phyloP scores from a whole-genome alignment of 192 early-diverging fungal genomes.

The Lunasporangiospora selenospora region DNA sequence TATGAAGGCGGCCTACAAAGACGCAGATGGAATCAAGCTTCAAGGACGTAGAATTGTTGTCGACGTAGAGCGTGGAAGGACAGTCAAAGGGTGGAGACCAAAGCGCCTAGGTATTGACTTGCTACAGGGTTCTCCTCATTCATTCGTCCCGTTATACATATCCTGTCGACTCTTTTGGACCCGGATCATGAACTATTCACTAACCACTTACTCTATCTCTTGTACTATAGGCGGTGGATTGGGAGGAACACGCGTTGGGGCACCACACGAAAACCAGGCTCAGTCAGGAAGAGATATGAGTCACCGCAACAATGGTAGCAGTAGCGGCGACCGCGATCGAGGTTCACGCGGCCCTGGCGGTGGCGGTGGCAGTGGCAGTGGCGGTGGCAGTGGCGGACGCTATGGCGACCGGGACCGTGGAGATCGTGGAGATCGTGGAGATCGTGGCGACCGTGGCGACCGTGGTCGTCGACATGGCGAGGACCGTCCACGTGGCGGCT shows the following conservation, averaged over 20 bases:
- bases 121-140: not conserved
- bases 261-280: constrained; percentile 55
- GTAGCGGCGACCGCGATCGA: constrained; percentile 21
- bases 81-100: constrained; percentile 95
- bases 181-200: not conserved
- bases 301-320: constrained; percentile 9
- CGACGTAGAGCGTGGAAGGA: constrained; percentile 96
- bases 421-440: constrained; percentile 33
- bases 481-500: constrained; percentile 53
- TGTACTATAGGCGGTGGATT: constrained; percentile 70
- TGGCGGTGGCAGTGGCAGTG: constrained; percentile 43
- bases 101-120: constrained; percentile 66
- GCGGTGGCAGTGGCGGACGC: constrained; percentile 42
- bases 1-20: constrained; percentile 75
- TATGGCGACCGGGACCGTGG: constrained; percentile 39
- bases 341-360: constrained; percentile 16
- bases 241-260: constrained; percentile 74
- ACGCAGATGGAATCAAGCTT: constrained; percentile 89
- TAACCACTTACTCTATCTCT: not conserved
- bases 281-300: constrained; percentile 57
- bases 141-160: not conserved
- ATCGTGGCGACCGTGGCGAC: constrained; percentile 38
- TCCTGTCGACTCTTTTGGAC: not conserved
- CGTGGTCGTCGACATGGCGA: constrained; percentile 29
- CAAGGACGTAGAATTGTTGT: constrained; percentile 86